A percentile compares a stretch with the other conserved stretches of the same genome.
phyloP scores from a whole-genome alignment of 331 rosid species.

The Quercus tomentella region DNA sequence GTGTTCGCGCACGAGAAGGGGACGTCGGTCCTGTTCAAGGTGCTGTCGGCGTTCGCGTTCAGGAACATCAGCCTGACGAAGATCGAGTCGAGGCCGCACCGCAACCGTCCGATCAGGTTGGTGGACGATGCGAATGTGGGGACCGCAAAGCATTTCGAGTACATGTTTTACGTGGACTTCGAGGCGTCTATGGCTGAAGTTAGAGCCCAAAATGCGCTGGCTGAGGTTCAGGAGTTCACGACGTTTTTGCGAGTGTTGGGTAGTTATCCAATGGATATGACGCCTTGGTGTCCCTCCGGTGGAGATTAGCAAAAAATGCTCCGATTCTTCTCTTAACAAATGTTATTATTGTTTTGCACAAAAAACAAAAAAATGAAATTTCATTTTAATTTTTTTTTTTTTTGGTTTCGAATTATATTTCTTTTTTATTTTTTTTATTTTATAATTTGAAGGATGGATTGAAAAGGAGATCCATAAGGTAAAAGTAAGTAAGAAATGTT shows the following conservation, averaged over 20 bases:
- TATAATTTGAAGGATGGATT: background rate
- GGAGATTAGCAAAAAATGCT: conserved; percentile 21
- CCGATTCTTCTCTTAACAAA: background rate
- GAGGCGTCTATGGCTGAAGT: conserved; percentile 95
- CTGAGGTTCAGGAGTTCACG: conserved; percentile 89
- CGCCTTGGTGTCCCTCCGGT: conserved; percentile 57
- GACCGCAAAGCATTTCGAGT: conserved; percentile 86
- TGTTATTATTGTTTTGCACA: too few species aligned
- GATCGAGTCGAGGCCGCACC: conserved; percentile 88
- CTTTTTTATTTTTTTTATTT: background rate
- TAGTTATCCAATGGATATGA: conserved; percentile 95
- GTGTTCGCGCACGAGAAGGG: conserved; percentile 94
- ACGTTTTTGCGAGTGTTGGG: conserved; percentile 89
- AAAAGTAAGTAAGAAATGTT: background rate
- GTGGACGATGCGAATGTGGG: conserved; percentile 84
- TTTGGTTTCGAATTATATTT: too few species aligned
- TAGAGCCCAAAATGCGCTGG: conserved; percentile 79
- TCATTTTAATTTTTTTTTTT: background rate
- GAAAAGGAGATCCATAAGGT: background rate
- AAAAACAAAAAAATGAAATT: background rate
- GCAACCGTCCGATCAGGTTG: conserved; percentile 80
- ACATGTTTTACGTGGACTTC: conserved; percentile 81
- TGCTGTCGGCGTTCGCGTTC: conserved; percentile 74
- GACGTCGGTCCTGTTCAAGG: conserved; percentile 83
- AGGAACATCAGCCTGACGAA: conserved; percentile 79